A percentile compares a stretch with the other conserved stretches of the same genome.
Evolutionary conservation across 1,139 yeast species (phyloP).

Genomic region (Saccharomyces hybrid): DNA sequence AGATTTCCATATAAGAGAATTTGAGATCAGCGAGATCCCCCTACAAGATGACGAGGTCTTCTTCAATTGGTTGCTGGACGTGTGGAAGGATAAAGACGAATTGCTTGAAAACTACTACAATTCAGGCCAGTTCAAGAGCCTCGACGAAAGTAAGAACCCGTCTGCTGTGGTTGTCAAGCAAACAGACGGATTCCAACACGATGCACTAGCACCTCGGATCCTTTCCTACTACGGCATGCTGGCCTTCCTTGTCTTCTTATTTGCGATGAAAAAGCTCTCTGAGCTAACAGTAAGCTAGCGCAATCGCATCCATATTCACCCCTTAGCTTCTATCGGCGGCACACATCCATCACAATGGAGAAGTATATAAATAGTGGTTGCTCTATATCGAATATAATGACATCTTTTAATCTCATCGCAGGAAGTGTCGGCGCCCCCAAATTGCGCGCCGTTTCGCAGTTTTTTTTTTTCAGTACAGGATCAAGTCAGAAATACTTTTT

Average conservation of each 20-base stretch:
- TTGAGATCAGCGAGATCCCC: constrained; percentile 55
- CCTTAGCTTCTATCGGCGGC: neutral
- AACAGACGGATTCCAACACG: neutral
- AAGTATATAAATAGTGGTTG: neutral
- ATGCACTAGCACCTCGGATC: neutral
- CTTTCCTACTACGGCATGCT: neutral
- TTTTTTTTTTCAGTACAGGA: neutral
- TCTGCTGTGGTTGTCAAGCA: neutral
- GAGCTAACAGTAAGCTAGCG: neutral
- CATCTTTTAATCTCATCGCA: neutral
- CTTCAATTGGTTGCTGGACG: constrained; percentile 61
- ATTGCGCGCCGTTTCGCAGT: neutral
- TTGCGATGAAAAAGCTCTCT: neutral
- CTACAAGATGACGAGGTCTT: constrained; percentile 51
- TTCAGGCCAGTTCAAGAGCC: constrained; percentile 44
- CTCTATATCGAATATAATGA: neutral
- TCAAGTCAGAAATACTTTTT: neutral
- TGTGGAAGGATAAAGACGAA: constrained; percentile 72
- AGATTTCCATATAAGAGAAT: constrained; percentile 52
- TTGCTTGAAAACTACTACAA: constrained; percentile 53
- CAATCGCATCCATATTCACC: neutral
- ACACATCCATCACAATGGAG: neutral
- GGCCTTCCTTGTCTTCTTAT: neutral
- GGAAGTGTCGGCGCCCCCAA: neutral
- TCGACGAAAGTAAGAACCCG: neutral